Evolutionary conservation across 2,329 filamentous ascomycete species (phyloP).

Genomic region (Emergomyces orientalis): DNA sequence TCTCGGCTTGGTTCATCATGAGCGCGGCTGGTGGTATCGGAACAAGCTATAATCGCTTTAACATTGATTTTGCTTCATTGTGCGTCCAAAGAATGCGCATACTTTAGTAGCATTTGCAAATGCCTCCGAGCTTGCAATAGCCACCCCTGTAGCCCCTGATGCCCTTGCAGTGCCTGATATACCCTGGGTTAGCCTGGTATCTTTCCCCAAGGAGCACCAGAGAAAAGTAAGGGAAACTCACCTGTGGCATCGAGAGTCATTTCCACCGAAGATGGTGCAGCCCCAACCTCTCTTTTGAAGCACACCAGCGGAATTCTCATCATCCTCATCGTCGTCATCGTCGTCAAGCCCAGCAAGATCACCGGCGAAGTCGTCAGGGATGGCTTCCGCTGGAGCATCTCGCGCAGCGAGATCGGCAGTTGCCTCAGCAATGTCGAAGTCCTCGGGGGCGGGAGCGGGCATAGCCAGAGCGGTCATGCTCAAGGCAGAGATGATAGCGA

Average conservation of each 20-base stretch:
- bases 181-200: background rate
- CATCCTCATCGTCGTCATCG: background rate
- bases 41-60: background rate
- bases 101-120: slow-evolving; percentile 2
- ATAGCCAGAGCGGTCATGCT: slow-evolving; percentile 1
- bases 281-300: background rate
- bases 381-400: background rate
- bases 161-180: slow-evolving; percentile 1
- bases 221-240: background rate
- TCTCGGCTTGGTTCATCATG: slow-evolving; percentile 1
- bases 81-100: background rate
- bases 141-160: background rate
- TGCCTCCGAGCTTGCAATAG: slow-evolving; percentile 1
- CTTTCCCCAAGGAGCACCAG: background rate
- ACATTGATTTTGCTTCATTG: background rate
- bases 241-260: background rate
- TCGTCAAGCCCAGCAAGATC: background rate
- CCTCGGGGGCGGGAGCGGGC: background rate
- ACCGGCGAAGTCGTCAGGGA: background rate
- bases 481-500: slow-evolving; percentile 4
- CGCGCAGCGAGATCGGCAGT: background rate
- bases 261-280: background rate
- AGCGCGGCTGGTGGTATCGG: background rate
- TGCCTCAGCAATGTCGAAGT: background rate
- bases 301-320: background rate